phyloP scores from a whole-genome alignment of 1,284 basidiomycete species.

The Sanghuangporus weigelae region DNA sequence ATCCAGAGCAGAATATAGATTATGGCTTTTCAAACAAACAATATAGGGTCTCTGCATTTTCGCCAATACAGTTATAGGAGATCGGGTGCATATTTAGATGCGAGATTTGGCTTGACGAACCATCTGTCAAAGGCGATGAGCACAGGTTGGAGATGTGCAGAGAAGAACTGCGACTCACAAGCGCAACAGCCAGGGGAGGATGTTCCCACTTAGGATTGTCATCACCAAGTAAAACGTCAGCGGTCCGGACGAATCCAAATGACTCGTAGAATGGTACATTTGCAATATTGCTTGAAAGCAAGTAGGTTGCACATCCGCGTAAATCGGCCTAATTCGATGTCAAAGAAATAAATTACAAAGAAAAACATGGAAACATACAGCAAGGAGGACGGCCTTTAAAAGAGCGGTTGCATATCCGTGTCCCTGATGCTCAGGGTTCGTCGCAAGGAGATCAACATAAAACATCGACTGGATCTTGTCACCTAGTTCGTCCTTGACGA shows the following conservation, averaged over 20 bases:
- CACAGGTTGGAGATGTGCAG: not conserved
- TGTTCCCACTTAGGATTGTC: slow-evolving; percentile 21
- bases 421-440: slow-evolving; percentile 15
- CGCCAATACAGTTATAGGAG: too few relatives aligned
- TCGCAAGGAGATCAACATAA: slow-evolving; percentile 12
- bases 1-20: too few relatives aligned
- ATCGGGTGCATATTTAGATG: too few relatives aligned
- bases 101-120: not conserved
- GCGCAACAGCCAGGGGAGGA: slow-evolving; percentile 17
- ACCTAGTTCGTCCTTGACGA: not conserved
- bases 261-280: slow-evolving; percentile 23
- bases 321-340: slow-evolving; percentile 18
- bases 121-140: not conserved
- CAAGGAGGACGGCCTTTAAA: not conserved
- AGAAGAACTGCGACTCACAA: slow-evolving; percentile 15
- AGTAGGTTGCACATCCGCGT: slow-evolving; percentile 16
- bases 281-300: slow-evolving; percentile 19
- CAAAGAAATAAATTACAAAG: not conserved
- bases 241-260: slow-evolving; percentile 18
- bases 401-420: slow-evolving; percentile 16
- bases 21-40: too few relatives aligned
- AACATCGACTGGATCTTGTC: slow-evolving; percentile 4
- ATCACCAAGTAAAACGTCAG: slow-evolving; percentile 18
- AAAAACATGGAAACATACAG: not conserved
- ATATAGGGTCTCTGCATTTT: too few relatives aligned